Evolutionary conservation across 2,329 filamentous ascomycete genomes (phyloP).

Genomic region (Pezicula carpinea): DNA sequence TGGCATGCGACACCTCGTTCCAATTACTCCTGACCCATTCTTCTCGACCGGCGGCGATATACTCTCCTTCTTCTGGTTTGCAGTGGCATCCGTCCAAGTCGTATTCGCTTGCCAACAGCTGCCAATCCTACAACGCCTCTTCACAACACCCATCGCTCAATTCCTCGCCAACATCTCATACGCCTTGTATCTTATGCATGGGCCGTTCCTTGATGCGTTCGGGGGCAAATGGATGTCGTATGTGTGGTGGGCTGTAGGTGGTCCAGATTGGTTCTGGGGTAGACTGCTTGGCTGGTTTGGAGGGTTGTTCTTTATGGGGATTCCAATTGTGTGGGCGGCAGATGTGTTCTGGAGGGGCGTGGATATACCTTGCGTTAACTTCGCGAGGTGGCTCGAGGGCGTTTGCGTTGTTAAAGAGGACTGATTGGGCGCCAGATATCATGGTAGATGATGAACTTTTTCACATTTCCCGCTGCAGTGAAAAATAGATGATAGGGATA

Average conservation of each 20-base stretch:
- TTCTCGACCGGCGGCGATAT: slow-evolving; percentile 29
- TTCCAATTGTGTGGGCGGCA: slow-evolving; percentile 39
- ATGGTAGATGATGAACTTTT: too few relatives aligned
- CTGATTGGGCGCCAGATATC: neutral
- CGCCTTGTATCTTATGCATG: slow-evolving; percentile 51
- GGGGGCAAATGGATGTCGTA: slow-evolving; percentile 2
- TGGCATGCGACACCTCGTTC: slow-evolving; percentile 9
- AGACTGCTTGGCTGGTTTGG: slow-evolving; percentile 29
- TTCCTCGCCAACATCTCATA: slow-evolving; percentile 51
- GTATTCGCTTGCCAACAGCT: slow-evolving; percentile 22
- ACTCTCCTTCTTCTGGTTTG: slow-evolving; percentile 7
- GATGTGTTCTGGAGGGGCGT: slow-evolving; percentile 54
- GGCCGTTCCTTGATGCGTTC: slow-evolving; percentile 35
- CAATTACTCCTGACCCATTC: slow-evolving; percentile 31
- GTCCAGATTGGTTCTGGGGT: slow-evolving; percentile 27
- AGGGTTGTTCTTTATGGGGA: slow-evolving; percentile 35
- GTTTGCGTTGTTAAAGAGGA: slow-evolving; percentile 10
- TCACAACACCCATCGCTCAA: slow-evolving; percentile 41
- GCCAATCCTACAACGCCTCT: slow-evolving; percentile 32
- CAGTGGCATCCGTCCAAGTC: slow-evolving; percentile 3
- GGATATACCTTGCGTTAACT: slow-evolving; percentile 42
- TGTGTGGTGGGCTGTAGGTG: slow-evolving; percentile 23
- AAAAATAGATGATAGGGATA: too few relatives aligned
- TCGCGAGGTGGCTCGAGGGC: slow-evolving; percentile 41
- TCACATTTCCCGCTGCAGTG: too few relatives aligned